Evolutionary conservation across 108 stramenopile genomes (phyloP), one percentile per base, ranked within the genome.

Genomic region (Cylindrotheca closterium): DNA sequence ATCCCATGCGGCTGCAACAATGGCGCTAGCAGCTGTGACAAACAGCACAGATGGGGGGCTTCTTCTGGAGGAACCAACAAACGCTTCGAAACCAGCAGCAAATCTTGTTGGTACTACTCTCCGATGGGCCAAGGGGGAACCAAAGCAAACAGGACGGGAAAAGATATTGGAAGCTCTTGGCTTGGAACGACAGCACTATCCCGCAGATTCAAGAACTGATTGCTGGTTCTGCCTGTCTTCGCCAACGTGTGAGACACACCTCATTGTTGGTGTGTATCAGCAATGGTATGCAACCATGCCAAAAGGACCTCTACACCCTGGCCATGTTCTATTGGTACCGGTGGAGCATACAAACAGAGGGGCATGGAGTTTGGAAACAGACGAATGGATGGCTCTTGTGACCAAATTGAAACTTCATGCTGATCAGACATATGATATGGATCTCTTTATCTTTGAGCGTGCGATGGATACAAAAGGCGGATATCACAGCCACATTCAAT

Each of bases 181-280:
- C 47, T 72, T 93, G 70, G 68, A 84, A 54, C 84, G 80, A 23
- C 71, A 74, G 4, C 84, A 80, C 65, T 92, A 83, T 60, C 85
- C 89, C 19, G 73, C 80, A 10, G 91, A 95, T 67, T 49, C 78
- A 4, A 52, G 94, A 7, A 87, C 80, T 2, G 89, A 93, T 65
- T 95, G 94, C 65, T 95, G 94, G 94, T 95, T 95, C 70, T 95
- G 94, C 60, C 68, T 95, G 45, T 85, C 94, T 4, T 87, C 85
- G 5, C 84, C 89, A 10, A 78, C 81, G 4, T 95, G 91, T 64
- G 94, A 95, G 59, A 93, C 86, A 27, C 94, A 95, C 75, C 58
- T 95, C 32, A 89, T 95, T 63, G 84, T 86, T 7, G 78, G 77
- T 47, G 84, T 96, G 4, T 84, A 76, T 51, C 63, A 90, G 19